Evolutionary conservation across 306 rosid species (phyloP), one percentile per base, ranked within the genome.

Genomic region (Trifolium dubium): DNA sequence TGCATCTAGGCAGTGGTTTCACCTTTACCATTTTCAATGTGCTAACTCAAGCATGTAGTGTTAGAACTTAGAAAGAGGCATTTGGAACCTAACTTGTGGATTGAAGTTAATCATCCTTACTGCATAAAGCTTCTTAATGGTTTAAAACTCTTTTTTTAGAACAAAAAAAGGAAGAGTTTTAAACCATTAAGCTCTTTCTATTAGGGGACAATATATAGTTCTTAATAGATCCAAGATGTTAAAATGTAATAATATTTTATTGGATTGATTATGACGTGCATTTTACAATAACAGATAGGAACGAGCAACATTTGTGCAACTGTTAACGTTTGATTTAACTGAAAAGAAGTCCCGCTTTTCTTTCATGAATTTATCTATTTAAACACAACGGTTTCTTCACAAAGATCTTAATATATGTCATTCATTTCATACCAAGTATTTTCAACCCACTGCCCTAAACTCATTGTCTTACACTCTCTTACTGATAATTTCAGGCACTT

Each of bases 401-500:
- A 35, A 35, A 44, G 44, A 34, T 73, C 67, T 73, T 46, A 69
- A 39, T 39, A 56, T 19, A 29, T 55, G 37, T 64, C 32, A 9
- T 69, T 78, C 61, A 63, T 43, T 32, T 53, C 11, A 9, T n/a
- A 12, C 14, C 4, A 19, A 18, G 23, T 15, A 69, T 35, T 49
- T 71, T 35, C 64, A 10, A 2, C 40, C 28, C 62, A 32, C 15
- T 59, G 11, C 43, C 8, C 7, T 8, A 67, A 67, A 80, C 43
- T 46, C 7, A 47, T 35, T 30, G 19, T 67, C 23, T 23, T 23
- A 23, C 23, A 23, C 23, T 23, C 23, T 23, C 15, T 78, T 82
- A 11, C 61, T 80, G 69, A 72, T 77, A 76, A 51, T 81, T 81
- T 72, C 84, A 95, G 99, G 99, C 97, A 80, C 92, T 95, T 79